These are phyloP conservation scores for Zostera marina DNA, from an alignment of 116 monocot genomes.

Conservation along the genomic window DNA sequence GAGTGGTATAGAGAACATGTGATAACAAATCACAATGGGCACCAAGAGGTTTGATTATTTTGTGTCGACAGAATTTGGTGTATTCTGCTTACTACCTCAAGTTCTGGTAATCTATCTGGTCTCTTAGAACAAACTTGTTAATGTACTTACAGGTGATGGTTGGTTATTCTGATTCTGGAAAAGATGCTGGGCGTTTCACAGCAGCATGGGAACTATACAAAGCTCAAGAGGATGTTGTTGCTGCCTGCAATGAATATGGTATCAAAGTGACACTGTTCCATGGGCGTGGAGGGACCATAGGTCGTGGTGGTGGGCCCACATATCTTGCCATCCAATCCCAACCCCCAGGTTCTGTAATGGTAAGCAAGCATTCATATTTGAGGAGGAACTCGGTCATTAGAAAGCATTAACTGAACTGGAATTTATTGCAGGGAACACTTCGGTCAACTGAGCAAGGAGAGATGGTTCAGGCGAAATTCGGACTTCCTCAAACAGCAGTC, in stretches of 20 bases:
- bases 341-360: conserved; percentile 91
- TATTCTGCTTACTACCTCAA: conserved; percentile 1
- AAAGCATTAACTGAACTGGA: not conserved
- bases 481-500: conserved; percentile 58
- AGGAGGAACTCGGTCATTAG: too few species aligned
- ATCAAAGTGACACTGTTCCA: conserved; percentile 89
- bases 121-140: not conserved
- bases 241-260: conserved; percentile 69
- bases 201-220: conserved; percentile 96
- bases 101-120: not conserved
- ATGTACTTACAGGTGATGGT: conserved; percentile 70
- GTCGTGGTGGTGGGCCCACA: conserved; percentile 87
- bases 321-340: conserved; percentile 94
- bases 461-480: conserved; percentile 95
- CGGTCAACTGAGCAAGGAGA: conserved; percentile 93
- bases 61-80: not conserved
- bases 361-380: too few species aligned
- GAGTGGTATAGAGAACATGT: conserved; percentile 82
- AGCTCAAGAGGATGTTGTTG: conserved; percentile 80
- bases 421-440: conserved; percentile 46
- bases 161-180: conserved; percentile 93
- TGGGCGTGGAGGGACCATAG: conserved; percentile 84
- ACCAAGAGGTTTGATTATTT: conserved; percentile 96
- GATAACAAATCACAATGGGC: conserved; percentile 66
- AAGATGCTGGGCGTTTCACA: conserved; percentile 86